Evolutionary conservation across 352 stramenopile species (phyloP).

Genomic region (Phytopythium helicoides): DNA sequence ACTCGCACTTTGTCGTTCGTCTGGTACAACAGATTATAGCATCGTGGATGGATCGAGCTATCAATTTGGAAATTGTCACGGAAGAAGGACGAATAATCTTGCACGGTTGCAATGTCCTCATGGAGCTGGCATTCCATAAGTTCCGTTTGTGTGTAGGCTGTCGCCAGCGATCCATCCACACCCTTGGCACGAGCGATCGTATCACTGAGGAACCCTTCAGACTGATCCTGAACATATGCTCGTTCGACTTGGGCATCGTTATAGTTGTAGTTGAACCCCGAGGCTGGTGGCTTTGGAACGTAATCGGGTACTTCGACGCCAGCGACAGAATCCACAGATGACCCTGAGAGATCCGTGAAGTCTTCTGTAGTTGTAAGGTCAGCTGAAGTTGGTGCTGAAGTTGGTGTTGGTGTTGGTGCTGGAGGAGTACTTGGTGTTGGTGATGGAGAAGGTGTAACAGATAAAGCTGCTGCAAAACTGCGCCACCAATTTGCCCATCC

Average conservation of each 20-base stretch:
- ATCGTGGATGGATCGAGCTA: too few relatives aligned
- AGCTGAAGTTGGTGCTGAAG: neutral
- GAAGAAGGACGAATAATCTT: too few relatives aligned
- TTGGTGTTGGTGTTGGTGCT: neutral
- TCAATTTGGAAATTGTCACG: too few relatives aligned
- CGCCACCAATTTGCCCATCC: too few relatives aligned
- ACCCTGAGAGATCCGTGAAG: too few relatives aligned
- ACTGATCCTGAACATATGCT: slow-evolving; percentile 14
- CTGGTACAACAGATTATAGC: too few relatives aligned
- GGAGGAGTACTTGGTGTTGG: neutral
- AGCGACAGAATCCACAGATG: too few relatives aligned
- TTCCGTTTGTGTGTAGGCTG: slow-evolving; percentile 24
- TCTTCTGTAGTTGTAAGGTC: too few relatives aligned
- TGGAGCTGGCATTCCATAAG: slow-evolving; percentile 33
- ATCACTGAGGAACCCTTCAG: slow-evolving; percentile 16
- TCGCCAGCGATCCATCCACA: slow-evolving; percentile 20
- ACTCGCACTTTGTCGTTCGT: too few relatives aligned
- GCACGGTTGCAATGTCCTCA: slow-evolving; percentile 13
- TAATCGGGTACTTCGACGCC: neutral
- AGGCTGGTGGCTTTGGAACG: neutral
- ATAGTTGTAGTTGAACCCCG: slow-evolving; percentile 6
- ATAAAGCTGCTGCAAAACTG: too few relatives aligned
- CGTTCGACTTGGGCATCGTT: slow-evolving; percentile 12
- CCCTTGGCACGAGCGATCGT: slow-evolving; percentile 7
- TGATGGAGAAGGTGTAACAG: neutral